Base-by-base conservation (phyloP, 352 stramenopile genomes). In the Pythium guiyangense region DNA sequence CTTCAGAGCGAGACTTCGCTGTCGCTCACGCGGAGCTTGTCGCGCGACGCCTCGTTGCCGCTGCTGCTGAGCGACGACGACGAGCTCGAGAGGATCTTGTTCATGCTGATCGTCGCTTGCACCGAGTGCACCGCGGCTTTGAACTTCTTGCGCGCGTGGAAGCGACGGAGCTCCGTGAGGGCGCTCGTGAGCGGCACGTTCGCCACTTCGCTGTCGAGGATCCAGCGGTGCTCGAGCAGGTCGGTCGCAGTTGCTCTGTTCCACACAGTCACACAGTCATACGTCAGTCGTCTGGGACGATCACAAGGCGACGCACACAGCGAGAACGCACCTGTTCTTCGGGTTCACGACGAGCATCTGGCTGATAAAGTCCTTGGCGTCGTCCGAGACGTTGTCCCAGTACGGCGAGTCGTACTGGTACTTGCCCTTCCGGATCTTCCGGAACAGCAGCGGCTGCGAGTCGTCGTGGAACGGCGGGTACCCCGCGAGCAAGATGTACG, bases 401-500 rank as follows among this genome's bases (percentile, higher is more conserved):
- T 94, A 94, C 18, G 86, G 85, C 31, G 85, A 90, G 58, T 94
- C 83, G 59, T 84, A 96, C 54, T 95, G 82, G 64, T 84, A 95
- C 49, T 92, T 84, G 44, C 88, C 86, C 59, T 82, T 83, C n/a
- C 77, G 69, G 64, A 96, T 96, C 66, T 91, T 90, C 49, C 75
- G 73, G 67, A 94, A 99, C 40, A 99, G 71, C 35, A 93, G 73
- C 4, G 88, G 69, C 63, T 98, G 89, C 59, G 97, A 98, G 48
- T 97, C 92, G 69, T 98, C 94, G 60, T 98, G 77, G 68, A 96
- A 96, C 26, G 86, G 86, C 1, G 84, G 82, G 60, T 94, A 94
- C 0, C 86, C 86, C 31, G 77, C 90, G 10, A 96, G 65, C 50
- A 96, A 46, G 37, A 92, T 92, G 72, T 92, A 96, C 26, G 83